Percentiles rank a stretch among this genome's conserved stretches.
phyloP scores from a whole-genome alignment of 345 rosid genomes.

The Odontarrhena argentea region DNA sequence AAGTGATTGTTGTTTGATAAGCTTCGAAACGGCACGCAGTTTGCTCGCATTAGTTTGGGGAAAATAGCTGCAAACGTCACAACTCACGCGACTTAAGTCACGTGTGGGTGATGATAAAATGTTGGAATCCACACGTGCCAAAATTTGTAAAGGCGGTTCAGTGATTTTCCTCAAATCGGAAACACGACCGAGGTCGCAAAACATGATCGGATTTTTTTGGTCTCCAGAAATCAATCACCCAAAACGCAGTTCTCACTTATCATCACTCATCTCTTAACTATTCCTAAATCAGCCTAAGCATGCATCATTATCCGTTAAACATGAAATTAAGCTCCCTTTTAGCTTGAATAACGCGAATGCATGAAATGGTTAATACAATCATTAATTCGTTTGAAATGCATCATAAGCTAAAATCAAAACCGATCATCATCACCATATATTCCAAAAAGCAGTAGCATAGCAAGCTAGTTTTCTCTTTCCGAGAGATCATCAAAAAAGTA shows the following conservation, averaged over 20 bases:
- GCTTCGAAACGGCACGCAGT: conserved; percentile 27
- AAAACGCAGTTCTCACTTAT: not conserved
- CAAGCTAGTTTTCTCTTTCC: not conserved
- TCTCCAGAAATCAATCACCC: not conserved
- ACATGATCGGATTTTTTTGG: not conserved
- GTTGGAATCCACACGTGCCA: conserved; percentile 39
- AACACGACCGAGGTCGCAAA: not conserved
- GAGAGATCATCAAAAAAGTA: not conserved
- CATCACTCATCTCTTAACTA: not conserved
- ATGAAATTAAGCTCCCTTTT: no score
- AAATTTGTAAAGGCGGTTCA: conserved; percentile 7
- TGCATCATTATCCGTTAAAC: no score
- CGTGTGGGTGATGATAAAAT: conserved; percentile 38
- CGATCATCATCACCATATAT: no score
- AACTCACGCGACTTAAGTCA: conserved; percentile 24
- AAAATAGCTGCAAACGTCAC: not conserved
- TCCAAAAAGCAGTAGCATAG: no score
- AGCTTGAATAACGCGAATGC: no score
- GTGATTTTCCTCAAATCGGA: conserved; percentile 4
- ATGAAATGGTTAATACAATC: no score
- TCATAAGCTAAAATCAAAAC: no score
- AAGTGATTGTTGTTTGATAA: conserved; percentile 16
- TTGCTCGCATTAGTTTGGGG: not conserved
- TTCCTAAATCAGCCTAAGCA: not conserved
- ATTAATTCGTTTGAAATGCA: no score